Evolutionary conservation across 2,329 filamentous ascomycete genomes (phyloP).

Genomic region (Pyrenophora graminea): DNA sequence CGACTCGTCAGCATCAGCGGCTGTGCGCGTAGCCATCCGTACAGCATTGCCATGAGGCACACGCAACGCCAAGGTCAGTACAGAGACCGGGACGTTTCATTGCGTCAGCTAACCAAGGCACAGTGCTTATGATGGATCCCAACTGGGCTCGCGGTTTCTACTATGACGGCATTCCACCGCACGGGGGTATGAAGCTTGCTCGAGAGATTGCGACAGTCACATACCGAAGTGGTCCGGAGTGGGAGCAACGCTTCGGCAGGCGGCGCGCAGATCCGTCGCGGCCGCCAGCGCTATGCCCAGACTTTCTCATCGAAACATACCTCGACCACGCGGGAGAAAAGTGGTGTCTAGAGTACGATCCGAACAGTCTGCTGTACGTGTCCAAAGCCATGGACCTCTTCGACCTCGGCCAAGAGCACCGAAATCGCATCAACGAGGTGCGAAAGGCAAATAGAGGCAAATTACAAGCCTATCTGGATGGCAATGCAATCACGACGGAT

Average conservation of each 20-base stretch:
- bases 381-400: conserved; percentile 99
- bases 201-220: conserved; percentile 97
- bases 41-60: conserved; percentile 98
- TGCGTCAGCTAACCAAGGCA: conserved; percentile 10
- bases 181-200: conserved; percentile 96
- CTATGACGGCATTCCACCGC: conserved; percentile 78
- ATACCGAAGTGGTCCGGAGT: conserved; percentile 94
- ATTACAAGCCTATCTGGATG: conserved; percentile 55
- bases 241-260: conserved; percentile 92
- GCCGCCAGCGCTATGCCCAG: conserved; percentile 90
- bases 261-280: conserved; percentile 82
- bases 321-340: conserved; percentile 98
- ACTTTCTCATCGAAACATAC: conserved; percentile 98
- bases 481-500: conserved; percentile 27
- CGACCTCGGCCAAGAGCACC: conserved; percentile 77
- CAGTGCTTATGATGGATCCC: conserved; percentile 96
- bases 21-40: conserved; percentile 92
- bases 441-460: conserved; percentile 64
- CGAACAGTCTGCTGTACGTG: conserved; percentile 93
- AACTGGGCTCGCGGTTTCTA: conserved; percentile 97
- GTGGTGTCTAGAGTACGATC: conserved; percentile 94
- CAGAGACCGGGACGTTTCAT: background rate
- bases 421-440: conserved; percentile 64
- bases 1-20: conserved; percentile 88
- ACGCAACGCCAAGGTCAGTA: conserved; percentile 77